These are phyloP conservation scores for Pisolithus marmoratus DNA, from an alignment of 768 basidiomycete genomes.

Conservation along the genomic window DNA sequence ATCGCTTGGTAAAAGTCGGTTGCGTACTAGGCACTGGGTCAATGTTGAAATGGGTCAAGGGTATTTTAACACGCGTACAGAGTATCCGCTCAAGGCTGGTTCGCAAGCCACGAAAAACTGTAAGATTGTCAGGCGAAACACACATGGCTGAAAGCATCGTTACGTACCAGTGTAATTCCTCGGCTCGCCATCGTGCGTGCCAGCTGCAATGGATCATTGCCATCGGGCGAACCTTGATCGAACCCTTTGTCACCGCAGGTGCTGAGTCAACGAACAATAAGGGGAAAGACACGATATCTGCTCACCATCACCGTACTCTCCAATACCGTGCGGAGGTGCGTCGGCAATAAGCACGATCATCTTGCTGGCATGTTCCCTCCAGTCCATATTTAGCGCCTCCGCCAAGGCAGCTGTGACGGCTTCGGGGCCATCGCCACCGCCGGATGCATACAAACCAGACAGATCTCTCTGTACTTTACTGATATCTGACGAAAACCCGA, in stretches of 20 bases:
- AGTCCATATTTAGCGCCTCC: constrained; percentile 84
- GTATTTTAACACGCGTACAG: constrained; percentile 41
- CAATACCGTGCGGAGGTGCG: constrained; percentile 96
- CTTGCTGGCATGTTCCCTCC: constrained; percentile 84
- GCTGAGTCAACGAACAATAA: constrained; percentile 9
- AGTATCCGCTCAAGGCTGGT: constrained; percentile 89
- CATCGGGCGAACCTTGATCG: constrained; percentile 91
- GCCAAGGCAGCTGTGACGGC: constrained; percentile 92
- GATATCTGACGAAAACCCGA: constrained; percentile 92
- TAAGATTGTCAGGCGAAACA: constrained; percentile 1
- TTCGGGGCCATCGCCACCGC: constrained; percentile 94
- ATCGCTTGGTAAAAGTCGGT: constrained; percentile 95
- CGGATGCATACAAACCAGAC: constrained; percentile 78
- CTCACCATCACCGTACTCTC: constrained; percentile 93
- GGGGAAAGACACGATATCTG: constrained; percentile 2
- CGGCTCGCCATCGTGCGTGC: constrained; percentile 85
- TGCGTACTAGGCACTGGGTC: constrained; percentile 53
- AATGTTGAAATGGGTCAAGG: constrained; percentile 11
- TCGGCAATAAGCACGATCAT: constrained; percentile 97
- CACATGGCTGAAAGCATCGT: background rate
- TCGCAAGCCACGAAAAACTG: constrained; percentile 99
- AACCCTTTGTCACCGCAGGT: constrained; percentile 53
- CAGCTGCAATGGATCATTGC: constrained; percentile 82
- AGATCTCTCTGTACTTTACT: constrained; percentile 80
- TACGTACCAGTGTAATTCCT: constrained; percentile 78